These are phyloP conservation scores for Yamadazyma friedrichii DNA, from an alignment of 1,139 yeast species.

Conservation along the genomic window DNA sequence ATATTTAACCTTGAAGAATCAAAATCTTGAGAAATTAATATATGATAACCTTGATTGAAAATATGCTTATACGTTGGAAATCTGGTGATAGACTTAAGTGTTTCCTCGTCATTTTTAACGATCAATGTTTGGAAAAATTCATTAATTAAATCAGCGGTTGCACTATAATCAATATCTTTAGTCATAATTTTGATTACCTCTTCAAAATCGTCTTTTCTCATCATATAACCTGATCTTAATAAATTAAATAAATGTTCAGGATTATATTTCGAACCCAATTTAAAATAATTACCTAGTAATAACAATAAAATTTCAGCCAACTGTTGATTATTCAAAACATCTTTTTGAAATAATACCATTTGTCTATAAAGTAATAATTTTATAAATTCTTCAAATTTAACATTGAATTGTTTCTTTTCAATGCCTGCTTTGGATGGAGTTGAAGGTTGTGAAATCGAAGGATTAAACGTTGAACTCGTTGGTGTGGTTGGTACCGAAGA, in stretches of 20 bases:
- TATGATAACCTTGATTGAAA: slow-evolving; percentile 24
- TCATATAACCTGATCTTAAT: slow-evolving; percentile 34
- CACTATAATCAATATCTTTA: slow-evolving; percentile 18
- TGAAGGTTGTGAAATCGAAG: slow-evolving; percentile 4
- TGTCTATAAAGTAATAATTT: slow-evolving; percentile 46
- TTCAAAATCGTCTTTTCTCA: slow-evolving; percentile 28
- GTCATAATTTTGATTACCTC: slow-evolving; percentile 18
- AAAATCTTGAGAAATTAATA: slow-evolving; percentile 19
- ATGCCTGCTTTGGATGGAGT: background rate
- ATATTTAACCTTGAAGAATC: slow-evolving; percentile 27
- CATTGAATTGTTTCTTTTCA: background rate
- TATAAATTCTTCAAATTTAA: slow-evolving; percentile 12
- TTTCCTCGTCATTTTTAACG: slow-evolving; percentile 40
- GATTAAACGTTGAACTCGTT: background rate
- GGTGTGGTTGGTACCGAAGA: slow-evolving; percentile 2
- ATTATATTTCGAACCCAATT: slow-evolving; percentile 18
- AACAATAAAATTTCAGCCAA: slow-evolving; percentile 31
- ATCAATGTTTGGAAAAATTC: slow-evolving; percentile 34
- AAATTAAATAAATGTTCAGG: slow-evolving; percentile 36
- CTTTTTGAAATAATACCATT: slow-evolving; percentile 34
- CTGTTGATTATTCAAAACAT: slow-evolving; percentile 28
- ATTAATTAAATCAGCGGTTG: slow-evolving; percentile 16
- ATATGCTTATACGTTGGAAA: slow-evolving; percentile 30
- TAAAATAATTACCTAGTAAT: slow-evolving; percentile 30
- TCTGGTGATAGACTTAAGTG: slow-evolving; percentile 27